Conservation (phyloP, 306 rosid genomes). For the Senna siamea region DNA sequence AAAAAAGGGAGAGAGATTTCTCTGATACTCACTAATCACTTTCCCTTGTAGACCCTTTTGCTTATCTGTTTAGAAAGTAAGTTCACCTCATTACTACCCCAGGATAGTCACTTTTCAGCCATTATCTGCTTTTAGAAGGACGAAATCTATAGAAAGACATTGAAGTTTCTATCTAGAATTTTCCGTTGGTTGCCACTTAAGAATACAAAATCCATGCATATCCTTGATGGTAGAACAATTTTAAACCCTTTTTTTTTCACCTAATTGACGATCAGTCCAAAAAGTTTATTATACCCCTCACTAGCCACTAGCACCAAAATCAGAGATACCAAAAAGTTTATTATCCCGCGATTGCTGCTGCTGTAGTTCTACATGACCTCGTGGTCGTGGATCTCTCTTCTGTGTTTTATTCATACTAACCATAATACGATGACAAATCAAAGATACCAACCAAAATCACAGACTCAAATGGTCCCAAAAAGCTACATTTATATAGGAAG, state of each 20-base stretch:
- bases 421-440: too few species aligned
- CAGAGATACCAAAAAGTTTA: too few species aligned
- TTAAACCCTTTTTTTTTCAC: not conserved
- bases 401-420: too few species aligned
- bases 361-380: too few species aligned
- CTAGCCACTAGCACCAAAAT: too few species aligned
- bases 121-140: not conserved
- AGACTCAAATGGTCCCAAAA: too few species aligned
- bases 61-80: too few species aligned
- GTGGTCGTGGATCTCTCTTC: too few species aligned
- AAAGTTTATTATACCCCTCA: too few species aligned
- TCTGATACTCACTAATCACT: not conserved
- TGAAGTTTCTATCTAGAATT: not conserved
- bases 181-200: not conserved
- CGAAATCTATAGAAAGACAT: not conserved
- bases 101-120: not conserved
- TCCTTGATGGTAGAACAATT: not conserved
- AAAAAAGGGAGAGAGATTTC: not conserved
- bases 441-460: too few species aligned
- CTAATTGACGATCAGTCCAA: slow-evolving; percentile 4
- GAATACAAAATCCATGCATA: not conserved
- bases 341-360: too few species aligned
- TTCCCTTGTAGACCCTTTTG: not conserved
- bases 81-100: not conserved
- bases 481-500: not conserved